Evolutionary conservation across 2,329 filamentous ascomycete species (phyloP).

Genomic region (Hysterium pulicare): DNA sequence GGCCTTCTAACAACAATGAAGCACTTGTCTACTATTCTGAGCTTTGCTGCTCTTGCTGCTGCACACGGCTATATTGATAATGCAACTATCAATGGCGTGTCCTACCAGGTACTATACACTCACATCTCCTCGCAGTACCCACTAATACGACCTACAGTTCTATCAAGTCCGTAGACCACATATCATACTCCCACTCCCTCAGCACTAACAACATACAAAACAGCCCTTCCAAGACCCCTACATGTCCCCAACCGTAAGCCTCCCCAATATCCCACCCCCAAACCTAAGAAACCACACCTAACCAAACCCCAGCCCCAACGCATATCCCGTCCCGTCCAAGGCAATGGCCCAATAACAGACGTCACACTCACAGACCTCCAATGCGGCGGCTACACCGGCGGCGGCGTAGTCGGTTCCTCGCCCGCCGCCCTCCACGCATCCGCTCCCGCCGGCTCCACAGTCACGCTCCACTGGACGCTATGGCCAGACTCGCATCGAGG

Average conservation of each 20-base stretch:
- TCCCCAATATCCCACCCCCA: not conserved
- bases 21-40: conserved; percentile 22
- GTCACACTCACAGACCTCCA: conserved; percentile 53
- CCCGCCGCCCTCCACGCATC: conserved; percentile 55
- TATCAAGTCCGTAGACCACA: too few relatives aligned
- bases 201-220: too few relatives aligned
- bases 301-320: conserved; percentile 36
- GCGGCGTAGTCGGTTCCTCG: conserved; percentile 46
- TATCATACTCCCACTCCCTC: conserved; percentile 9
- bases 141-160: not conserved
- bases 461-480: conserved; percentile 55
- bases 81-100: conserved; percentile 29
- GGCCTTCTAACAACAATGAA: too few relatives aligned
- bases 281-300: not conserved
- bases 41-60: conserved; percentile 18
- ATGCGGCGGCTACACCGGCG: conserved; percentile 53
- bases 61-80: conserved; percentile 36
- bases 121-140: too few relatives aligned
- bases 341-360: conserved; percentile 58
- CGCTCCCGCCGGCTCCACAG: conserved; percentile 52
- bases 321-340: conserved; percentile 51
- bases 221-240: conserved; percentile 36
- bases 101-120: conserved; percentile 16
- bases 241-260: conserved; percentile 11
- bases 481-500: conserved; percentile 52